A percentile compares a stretch with the other conserved stretches of the same genome.
phyloP scores from a whole-genome alignment of 2,329 filamentous ascomycete genomes.

The Colletotrichum shisoi region DNA sequence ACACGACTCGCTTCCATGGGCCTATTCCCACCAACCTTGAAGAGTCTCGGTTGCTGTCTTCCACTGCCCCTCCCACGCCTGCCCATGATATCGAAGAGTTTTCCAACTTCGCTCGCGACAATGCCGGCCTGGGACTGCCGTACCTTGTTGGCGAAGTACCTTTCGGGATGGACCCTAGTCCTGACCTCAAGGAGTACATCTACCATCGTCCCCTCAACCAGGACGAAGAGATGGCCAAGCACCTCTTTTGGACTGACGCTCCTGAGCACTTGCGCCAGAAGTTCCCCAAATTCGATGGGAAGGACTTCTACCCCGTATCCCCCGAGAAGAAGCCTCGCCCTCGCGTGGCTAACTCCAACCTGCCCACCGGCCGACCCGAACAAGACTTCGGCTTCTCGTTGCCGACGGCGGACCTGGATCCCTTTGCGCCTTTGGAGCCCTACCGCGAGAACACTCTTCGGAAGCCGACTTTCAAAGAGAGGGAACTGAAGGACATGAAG shows the following conservation, averaged over 20 bases:
- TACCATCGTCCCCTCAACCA: conserved; percentile 66
- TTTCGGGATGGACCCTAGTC: conserved; percentile 52
- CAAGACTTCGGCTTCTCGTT: conserved; percentile 31
- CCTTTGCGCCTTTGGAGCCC: conserved; percentile 34
- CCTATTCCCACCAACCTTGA: conserved; percentile 24
- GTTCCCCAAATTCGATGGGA: conserved; percentile 70
- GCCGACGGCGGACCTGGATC: conserved; percentile 27
- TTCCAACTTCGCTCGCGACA: conserved; percentile 35
- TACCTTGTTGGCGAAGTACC: conserved; percentile 66
- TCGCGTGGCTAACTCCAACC: conserved; percentile 9
- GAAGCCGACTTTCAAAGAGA: conserved; percentile 8
- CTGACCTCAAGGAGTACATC: conserved; percentile 58
- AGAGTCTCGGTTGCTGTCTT: conserved; percentile 19
- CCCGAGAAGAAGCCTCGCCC: conserved; percentile 52
- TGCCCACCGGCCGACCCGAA: conserved; percentile 26
- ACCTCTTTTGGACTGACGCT: conserved; percentile 68
- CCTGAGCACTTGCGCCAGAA: conserved; percentile 60
- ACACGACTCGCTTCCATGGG: conserved; percentile 14
- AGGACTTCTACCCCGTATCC: conserved; percentile 69
- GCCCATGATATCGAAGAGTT: conserved; percentile 20
- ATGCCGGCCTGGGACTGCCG: conserved; percentile 47
- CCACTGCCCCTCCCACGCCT: conserved; percentile 36
- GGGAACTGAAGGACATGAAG: conserved; percentile 23
- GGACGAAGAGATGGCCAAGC: conserved; percentile 66
- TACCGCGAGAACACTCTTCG: conserved; percentile 11